Base-by-base conservation (phyloP, 1,284 basidiomycete genomes). In the Omphalotus olearius region DNA sequence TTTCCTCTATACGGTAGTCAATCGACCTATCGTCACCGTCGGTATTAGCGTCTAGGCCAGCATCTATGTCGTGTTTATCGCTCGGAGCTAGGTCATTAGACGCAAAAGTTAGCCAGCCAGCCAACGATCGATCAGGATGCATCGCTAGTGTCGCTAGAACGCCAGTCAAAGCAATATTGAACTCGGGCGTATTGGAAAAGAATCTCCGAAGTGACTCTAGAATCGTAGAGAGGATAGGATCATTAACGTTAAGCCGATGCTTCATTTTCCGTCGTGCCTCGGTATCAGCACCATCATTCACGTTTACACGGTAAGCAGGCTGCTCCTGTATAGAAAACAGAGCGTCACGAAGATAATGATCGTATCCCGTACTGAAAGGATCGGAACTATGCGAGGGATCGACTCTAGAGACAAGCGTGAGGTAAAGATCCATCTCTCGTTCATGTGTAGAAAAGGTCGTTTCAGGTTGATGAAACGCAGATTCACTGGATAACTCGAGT, bases 131-230 rank as follows among this genome's bases (percentile, higher is more conserved):
- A 61, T 92, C 78, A 1, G 94, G 91, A 62, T 92, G 92, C 11
- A 85, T 72, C 0, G 90, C 89, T 5, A 98, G 71, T 3, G 85
- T 82, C 0, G 88, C 80, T 10, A 98, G 66, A 2, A 86, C 81
- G 7, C 91, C 92, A 0, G 92, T 97, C 55, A 98, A 69, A 0
- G 91, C 88, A 51, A 98, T 81, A 65, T 98, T 98, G 64, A 81
- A 81, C 59, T 95, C 90, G 1, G 94, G 86, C 0, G 85, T 78
- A 54, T 95, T 91, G 4, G 80, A 80, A 66, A 98, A 93, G 75
- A 97, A 96, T 50, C 73, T 75, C 35, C 85, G 72, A 9, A 96
- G 68, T 14, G 78, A 78, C 42, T 85, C 81, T 35, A 98, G 76
- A 16, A 97, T 64, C 26, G 80, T 68, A 3, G 83, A 81, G 16